Conservation (phyloP, 2,329 filamentous ascomycete genomes). For the Aspergillus quadricinctus region DNA sequence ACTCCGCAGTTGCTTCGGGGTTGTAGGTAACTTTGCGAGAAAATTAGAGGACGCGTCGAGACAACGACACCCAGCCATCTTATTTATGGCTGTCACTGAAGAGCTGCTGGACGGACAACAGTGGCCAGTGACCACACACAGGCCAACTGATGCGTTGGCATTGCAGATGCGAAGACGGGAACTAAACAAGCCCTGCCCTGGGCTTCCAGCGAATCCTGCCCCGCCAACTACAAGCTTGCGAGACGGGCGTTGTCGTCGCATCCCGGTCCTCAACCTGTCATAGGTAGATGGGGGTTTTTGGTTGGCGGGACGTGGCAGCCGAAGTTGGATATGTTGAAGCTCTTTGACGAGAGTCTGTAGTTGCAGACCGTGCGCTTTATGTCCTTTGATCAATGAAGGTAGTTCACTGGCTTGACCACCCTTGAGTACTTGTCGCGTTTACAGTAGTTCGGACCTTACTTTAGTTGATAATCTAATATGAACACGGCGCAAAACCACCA, state of each 20-base stretch:
- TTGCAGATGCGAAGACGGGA: conserved; percentile 24
- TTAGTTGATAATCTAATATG: no score
- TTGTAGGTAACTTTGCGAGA: not conserved
- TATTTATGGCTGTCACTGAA: conserved; percentile 9
- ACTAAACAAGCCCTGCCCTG: conserved; percentile 18
- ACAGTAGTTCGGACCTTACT: no score
- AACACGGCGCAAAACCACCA: no score
- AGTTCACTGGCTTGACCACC: no score
- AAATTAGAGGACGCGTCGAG: not conserved
- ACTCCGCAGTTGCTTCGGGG: not conserved
- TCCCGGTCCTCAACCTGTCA: conserved; percentile 1
- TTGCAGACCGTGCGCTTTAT: not conserved
- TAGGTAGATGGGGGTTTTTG: conserved; percentile 2
- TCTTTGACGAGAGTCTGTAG: not conserved
- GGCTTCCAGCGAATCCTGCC: conserved; percentile 15
- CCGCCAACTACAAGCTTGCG: conserved; percentile 8
- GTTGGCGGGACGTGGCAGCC: not conserved
- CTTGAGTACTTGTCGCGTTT: no score
- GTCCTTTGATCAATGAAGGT: no score
- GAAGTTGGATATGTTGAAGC: not conserved
- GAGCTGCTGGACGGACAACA: conserved; percentile 8
- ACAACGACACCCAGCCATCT: not conserved
- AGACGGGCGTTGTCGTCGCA: not conserved
- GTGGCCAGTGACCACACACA: conserved; percentile 17
- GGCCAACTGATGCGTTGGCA: conserved; percentile 29